Evolutionary conservation across 495 filamentous ascomycete genomes (phyloP).

Genomic region (Daldinia concentrica): DNA sequence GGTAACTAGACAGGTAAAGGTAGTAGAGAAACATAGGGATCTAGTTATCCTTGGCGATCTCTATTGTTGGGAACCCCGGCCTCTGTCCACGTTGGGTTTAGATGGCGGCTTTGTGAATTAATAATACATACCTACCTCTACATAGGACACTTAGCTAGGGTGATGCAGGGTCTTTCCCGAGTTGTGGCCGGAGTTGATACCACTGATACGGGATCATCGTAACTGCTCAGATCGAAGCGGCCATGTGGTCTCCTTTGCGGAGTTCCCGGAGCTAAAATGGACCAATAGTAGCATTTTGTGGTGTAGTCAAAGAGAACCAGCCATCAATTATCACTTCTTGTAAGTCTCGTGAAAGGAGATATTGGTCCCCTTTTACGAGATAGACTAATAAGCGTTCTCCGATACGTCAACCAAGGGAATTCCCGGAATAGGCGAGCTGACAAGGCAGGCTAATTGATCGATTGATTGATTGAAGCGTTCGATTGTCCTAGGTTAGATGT

Average conservation of each 20-base stretch:
- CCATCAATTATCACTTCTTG: background rate
- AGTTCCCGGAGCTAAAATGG: constrained; percentile 7
- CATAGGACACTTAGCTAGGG: constrained; percentile 1
- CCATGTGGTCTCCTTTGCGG: constrained; percentile 19
- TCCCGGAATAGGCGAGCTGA: constrained; percentile 8
- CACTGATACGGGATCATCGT: constrained; percentile 12
- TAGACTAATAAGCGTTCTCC: background rate
- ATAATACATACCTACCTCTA: too few species aligned
- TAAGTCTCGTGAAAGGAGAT: constrained; percentile 1
- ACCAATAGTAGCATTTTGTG: constrained; percentile 18
- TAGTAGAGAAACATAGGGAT: constrained; percentile 18
- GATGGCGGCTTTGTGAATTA: constrained; percentile 17
- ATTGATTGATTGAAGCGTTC: constrained; percentile 1
- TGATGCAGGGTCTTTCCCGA: constrained; percentile 27
- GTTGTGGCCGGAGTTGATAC: constrained; percentile 23
- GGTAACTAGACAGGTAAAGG: background rate
- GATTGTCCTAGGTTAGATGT: constrained; percentile 13
- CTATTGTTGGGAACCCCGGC: constrained; percentile 25
- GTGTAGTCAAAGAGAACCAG: constrained; percentile 8
- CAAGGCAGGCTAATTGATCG: constrained; percentile 1
- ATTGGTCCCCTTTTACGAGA: background rate
- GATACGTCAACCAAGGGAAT: constrained; percentile 17
- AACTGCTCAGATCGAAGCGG: constrained; percentile 12
- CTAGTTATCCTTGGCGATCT: constrained; percentile 35
- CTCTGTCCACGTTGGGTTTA: constrained; percentile 4